Evolutionary conservation across 192 early-diverging fungal genomes (phyloP), one percentile per base, ranked within the genome.

Genomic region (Haplosporangium gracile): DNA sequence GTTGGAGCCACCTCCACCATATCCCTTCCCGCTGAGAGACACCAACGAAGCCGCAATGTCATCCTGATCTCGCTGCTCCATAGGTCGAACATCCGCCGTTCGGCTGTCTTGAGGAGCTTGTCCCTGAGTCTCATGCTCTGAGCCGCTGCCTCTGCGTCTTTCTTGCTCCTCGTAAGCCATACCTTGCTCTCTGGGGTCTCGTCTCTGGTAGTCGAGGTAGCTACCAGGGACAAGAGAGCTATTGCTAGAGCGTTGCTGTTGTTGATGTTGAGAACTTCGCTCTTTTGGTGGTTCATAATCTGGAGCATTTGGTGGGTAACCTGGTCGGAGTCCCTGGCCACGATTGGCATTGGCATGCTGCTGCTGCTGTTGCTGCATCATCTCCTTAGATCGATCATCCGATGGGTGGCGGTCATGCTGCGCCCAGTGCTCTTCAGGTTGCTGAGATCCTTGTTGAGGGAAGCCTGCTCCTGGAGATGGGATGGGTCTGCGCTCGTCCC

Each of bases 1-100:
- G 13, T 15, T 29, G 29, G 29, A 7, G 2, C 29, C 11, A 34
- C 60, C 26, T 65, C 78, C 34, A 29, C 70, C 73, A 7, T 60
- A 40, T 38, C 70, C 84, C 42, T 86, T 86, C 16, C 79, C 84
- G 51, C 82, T 85, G 29, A 86, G 79, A 9, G 84, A 86, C 6
- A 86, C 84, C 51, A 86, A 53, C 8, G 84, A 86, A 1, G 84
- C 84, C 26, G 84, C 84, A 77, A 86, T 81, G 20, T 86, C 83
- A 42, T 79, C 84, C 26, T 86, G 78, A 71, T 86, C 84, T 32
- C 81, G 84, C 29, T 86, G 71, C 32, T 80, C 84, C 24, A 63
- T 38, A 11, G 71, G 38, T 39, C 63, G 77, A 53, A 51, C 70
- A 16, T 68, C 77, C 7, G 63, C 15, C 47, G 22, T 68, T 11